These are phyloP conservation scores for Suhomyces sp. DNA, from an alignment of 805 yeast species.

Conservation along the genomic window DNA sequence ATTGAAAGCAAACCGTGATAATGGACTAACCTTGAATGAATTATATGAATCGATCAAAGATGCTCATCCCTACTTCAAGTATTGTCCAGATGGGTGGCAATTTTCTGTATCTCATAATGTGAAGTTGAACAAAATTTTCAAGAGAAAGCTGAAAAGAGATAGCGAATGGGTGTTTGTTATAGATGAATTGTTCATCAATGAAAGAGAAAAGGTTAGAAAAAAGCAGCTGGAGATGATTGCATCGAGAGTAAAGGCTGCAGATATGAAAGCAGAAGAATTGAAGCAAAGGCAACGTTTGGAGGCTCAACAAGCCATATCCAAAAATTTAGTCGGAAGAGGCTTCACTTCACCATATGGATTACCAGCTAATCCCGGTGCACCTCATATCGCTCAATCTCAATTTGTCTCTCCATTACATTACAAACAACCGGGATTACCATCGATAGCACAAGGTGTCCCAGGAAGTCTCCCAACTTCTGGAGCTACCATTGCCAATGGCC, in stretches of 20 bases:
- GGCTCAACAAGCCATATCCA: conserved; percentile 26
- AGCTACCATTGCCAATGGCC: conserved; percentile 13
- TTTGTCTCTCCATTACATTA: conserved; percentile 21
- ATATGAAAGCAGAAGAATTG: conserved; percentile 51
- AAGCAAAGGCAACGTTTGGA: conserved; percentile 42
- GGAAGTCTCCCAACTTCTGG: background rate
- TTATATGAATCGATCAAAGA: conserved; percentile 86
- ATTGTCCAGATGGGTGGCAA: conserved; percentile 98
- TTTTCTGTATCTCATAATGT: conserved; percentile 88
- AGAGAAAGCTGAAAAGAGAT: conserved; percentile 71
- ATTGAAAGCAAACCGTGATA: conserved; percentile 61
- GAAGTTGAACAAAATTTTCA: conserved; percentile 81
- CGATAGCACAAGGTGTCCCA: conserved; percentile 1
- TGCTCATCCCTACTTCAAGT: conserved; percentile 84
- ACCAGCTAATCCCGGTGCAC: conserved; percentile 20
- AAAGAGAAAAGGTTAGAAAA: conserved; percentile 68
- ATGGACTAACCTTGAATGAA: conserved; percentile 66
- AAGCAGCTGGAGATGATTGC: conserved; percentile 62
- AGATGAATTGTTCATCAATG: conserved; percentile 81
- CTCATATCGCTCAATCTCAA: conserved; percentile 21
- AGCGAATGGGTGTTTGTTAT: conserved; percentile 94
- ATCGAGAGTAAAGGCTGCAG: conserved; percentile 57
- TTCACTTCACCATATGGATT: conserved; percentile 26
- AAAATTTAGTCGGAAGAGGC: conserved; percentile 24
- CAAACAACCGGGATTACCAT: conserved; percentile 6